phyloP scores from a whole-genome alignment of 169 alveolate species.

The Plasmodium adleri region DNA sequence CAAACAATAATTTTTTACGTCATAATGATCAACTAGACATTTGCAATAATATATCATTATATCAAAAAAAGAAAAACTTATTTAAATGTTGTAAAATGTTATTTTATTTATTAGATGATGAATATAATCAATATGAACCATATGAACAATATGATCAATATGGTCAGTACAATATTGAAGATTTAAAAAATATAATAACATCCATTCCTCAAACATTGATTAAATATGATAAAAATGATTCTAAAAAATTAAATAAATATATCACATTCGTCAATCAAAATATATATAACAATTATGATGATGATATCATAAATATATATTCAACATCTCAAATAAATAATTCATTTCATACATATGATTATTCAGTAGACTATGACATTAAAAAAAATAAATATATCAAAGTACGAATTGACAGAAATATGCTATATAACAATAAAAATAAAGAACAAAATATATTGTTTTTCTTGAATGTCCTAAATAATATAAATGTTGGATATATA shows the following conservation, averaged over 20 bases:
- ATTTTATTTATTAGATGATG: conserved; percentile 12
- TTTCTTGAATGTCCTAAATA: conserved; percentile 13
- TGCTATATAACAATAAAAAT: conserved; percentile 10
- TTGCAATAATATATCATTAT: neutral
- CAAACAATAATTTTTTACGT: no score
- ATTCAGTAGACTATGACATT: conserved; percentile 7
- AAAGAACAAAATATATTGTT: neutral
- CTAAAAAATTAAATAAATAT: no score
- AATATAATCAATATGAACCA: neutral
- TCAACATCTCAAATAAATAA: no score
- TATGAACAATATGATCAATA: no score
- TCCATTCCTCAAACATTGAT: no score
- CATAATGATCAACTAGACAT: no score
- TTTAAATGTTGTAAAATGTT: conserved; percentile 10
- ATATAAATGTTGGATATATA: conserved; percentile 37
- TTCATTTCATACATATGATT: conserved; percentile 3
- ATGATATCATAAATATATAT: no score
- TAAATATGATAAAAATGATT: no score
- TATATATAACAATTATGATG: no score
- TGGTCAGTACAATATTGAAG: no score
- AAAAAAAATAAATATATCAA: conserved; percentile 26
- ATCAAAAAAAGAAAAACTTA: neutral
- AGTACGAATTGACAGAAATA: conserved; percentile 11
- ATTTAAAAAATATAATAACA: no score
- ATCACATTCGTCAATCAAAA: no score